These are phyloP conservation scores for Solanum lignicaule DNA, from an alignment of 257 asterid species.

Conservation along the genomic window DNA sequence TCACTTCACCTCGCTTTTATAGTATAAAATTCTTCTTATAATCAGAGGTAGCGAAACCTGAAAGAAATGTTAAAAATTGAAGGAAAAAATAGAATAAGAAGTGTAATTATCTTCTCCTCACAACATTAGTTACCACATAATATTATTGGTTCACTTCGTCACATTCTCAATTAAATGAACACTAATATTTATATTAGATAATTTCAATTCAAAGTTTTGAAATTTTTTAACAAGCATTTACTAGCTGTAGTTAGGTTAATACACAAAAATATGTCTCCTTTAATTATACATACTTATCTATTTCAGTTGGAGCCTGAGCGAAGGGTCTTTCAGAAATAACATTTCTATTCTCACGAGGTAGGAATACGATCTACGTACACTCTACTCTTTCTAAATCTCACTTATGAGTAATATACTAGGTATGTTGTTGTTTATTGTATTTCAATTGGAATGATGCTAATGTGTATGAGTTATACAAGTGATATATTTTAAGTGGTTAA, in stretches of 20 bases:
- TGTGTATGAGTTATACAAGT: not conserved
- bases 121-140: not conserved
- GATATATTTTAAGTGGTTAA: not conserved
- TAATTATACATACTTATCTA: not conserved
- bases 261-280: not conserved
- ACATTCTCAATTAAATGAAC: not conserved
- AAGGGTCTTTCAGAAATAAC: too few relatives aligned
- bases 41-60: not conserved
- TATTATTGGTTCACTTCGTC: not conserved
- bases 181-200: not conserved
- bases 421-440: too few relatives aligned
- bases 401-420: too few relatives aligned
- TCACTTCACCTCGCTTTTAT: not conserved
- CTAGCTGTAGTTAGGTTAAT: not conserved
- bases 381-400: too few relatives aligned
- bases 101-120: not conserved
- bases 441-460: not conserved
- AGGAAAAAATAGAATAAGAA: too few relatives aligned
- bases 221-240: not conserved
- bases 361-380: too few relatives aligned
- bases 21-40: not conserved
- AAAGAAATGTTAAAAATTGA: not conserved
- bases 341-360: too few relatives aligned
- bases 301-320: too few relatives aligned
- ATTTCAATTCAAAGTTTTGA: not conserved